These are phyloP conservation scores for Leccinum fibrillosum DNA, from an alignment of 768 basidiomycete genomes.

Conservation along the genomic window DNA sequence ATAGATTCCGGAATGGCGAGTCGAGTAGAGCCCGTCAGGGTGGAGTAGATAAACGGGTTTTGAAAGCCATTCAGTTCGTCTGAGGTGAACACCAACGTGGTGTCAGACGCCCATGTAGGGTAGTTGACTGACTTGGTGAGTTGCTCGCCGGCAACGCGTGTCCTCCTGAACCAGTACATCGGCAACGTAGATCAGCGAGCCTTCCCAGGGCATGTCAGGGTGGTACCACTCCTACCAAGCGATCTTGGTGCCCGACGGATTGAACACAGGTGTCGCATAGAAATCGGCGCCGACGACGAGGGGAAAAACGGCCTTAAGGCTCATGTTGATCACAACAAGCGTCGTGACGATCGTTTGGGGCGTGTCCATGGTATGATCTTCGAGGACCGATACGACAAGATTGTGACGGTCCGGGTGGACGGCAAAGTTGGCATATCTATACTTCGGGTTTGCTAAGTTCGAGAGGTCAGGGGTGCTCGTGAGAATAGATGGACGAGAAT, in stretches of 20 bases:
- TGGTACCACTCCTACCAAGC: conserved; percentile 69
- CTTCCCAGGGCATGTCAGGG: conserved; percentile 74
- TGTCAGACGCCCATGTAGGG: conserved; percentile 57
- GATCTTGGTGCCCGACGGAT: conserved; percentile 55
- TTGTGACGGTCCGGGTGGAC: conserved; percentile 52
- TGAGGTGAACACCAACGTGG: conserved; percentile 57
- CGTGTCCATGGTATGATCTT: conserved; percentile 59
- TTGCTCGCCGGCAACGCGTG: conserved; percentile 52
- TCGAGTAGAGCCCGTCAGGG: conserved; percentile 26
- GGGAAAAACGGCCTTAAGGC: conserved; percentile 39
- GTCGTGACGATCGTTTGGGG: conserved; percentile 42
- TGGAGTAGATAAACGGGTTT: conserved; percentile 60
- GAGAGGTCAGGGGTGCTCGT: not conserved
- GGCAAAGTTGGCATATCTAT: conserved; percentile 63
- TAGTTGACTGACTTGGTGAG: conserved; percentile 51
- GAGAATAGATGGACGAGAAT: conserved; percentile 1
- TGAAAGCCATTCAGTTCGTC: conserved; percentile 60
- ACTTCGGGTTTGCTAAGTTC: conserved; percentile 19
- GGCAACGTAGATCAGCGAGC: conserved; percentile 51
- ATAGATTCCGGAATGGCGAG: conserved; percentile 39
- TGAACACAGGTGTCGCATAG: conserved; percentile 60
- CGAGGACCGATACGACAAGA: conserved; percentile 59
- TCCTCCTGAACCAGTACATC: conserved; percentile 35
- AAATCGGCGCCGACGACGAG: conserved; percentile 66
- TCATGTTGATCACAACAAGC: conserved; percentile 54